Percentiles rank a stretch among this genome's conserved stretches.
These are phyloP conservation scores for Leptodontidium sp. DNA, from an alignment of 2,329 filamentous ascomycete species.

Conservation along the genomic window DNA sequence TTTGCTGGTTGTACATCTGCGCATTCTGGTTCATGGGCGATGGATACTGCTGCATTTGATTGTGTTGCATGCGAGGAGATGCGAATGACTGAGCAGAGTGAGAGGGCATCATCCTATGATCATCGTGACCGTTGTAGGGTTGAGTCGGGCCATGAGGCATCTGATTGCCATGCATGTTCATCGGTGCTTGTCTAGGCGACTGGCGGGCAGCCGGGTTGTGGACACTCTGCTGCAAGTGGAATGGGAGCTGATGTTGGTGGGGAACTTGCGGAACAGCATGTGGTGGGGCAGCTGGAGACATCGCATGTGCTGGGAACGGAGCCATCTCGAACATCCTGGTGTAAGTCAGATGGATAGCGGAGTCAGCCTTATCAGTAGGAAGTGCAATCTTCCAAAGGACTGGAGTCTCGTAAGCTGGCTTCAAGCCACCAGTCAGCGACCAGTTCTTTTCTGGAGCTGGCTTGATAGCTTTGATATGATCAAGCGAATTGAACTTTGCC, in stretches of 20 bases:
- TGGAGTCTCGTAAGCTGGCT: slow-evolving; percentile 81
- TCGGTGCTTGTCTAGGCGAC: slow-evolving; percentile 69
- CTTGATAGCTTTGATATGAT: slow-evolving; percentile 61
- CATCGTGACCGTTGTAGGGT: slow-evolving; percentile 77
- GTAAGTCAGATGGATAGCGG: slow-evolving; percentile 73
- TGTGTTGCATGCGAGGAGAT: slow-evolving; percentile 79
- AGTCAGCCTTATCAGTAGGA: slow-evolving; percentile 75
- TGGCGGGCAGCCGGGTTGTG: slow-evolving; percentile 64
- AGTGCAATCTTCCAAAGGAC: slow-evolving; percentile 79
- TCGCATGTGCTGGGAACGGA: slow-evolving; percentile 60
- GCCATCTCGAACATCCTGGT: slow-evolving; percentile 80
- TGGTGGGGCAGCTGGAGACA: slow-evolving; percentile 73
- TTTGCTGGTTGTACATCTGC: slow-evolving; percentile 76
- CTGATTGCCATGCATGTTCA: slow-evolving; percentile 78
- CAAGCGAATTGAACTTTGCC: slow-evolving; percentile 69
- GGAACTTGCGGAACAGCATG: slow-evolving; percentile 77
- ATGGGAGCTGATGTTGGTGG: slow-evolving; percentile 84
- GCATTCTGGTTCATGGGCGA: slow-evolving; percentile 73
- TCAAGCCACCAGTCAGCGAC: slow-evolving; percentile 81
- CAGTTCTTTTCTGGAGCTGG: slow-evolving; percentile 68
- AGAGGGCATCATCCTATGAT: slow-evolving; percentile 85
- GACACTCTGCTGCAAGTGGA: slow-evolving; percentile 79
- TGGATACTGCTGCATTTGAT: slow-evolving; percentile 76
- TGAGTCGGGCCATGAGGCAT: slow-evolving; percentile 72
- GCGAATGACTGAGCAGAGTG: slow-evolving; percentile 86